Evolutionary conservation across 352 stramenopile species (phyloP), one percentile per base, ranked within the genome.

Genomic region (Phytophthora pluvialis): DNA sequence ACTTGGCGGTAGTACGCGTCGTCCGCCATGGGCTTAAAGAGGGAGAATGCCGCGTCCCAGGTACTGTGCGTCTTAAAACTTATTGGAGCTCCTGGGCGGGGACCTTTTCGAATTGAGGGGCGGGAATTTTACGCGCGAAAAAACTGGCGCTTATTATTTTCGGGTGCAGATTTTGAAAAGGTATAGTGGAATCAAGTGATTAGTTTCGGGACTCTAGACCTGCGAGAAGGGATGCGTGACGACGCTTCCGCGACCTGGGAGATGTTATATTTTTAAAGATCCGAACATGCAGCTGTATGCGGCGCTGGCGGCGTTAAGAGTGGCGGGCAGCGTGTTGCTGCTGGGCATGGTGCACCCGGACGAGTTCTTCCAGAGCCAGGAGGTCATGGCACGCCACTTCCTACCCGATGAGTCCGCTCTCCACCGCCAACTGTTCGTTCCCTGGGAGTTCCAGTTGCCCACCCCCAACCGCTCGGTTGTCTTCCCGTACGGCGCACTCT

Each of bases 361-460:
- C 58, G 88, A 96, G 70, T 96, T 92, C 57, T 96, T 96, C 62
- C 88, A 96, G 75, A 91, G 83, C 47, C 86, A 90, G 59, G 88
- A 96, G 65, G 73, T 96, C 32, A 92, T 93, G 80, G 83, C 88
- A 25, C 73, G 71, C 25, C 67, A 83, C 44, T 72, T 80, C 11
- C 36, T 93, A n/a, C 39, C 54, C 8, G 44, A 64, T 5, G 38
- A 45, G 3, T 47, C 47, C 10, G 53, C 67, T 26, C 4, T 65
- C 21, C 67, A 80, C 25, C 59, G 56, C n/a, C 45, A 75, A 45
- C 66, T 92, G 11, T 75, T 88, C 33, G 42, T 91, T 26, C 86
- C 88, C 1, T 96, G 88, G 88, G 88, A 96, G 66, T 96, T 83
- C 43, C 60, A 82, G 48, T 63, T 81, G 16, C 69, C 83, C 1